These are phyloP conservation scores for Daldinia childiae DNA, from an alignment of 495 filamentous ascomycete species.

Conservation along the genomic window DNA sequence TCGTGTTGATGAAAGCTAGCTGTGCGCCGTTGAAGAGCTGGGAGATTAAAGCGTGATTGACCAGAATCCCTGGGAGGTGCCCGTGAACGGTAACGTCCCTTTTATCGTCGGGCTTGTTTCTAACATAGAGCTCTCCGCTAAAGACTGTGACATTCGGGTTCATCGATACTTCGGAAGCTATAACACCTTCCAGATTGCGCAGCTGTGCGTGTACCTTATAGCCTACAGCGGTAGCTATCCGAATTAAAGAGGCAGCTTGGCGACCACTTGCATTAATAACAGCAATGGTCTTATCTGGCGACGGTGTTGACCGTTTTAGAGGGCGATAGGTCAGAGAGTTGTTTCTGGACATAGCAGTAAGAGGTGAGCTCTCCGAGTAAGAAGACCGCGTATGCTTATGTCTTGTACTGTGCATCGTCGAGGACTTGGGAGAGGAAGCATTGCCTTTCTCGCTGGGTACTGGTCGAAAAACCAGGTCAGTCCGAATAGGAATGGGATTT, in stretches of 20 bases:
- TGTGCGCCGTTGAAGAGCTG: conserved; percentile 83
- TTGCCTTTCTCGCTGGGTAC: conserved; percentile 50
- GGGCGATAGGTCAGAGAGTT: conserved; percentile 61
- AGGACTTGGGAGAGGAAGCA: conserved; percentile 42
- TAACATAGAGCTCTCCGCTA: conserved; percentile 79
- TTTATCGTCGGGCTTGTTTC: conserved; percentile 59
- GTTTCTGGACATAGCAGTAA: conserved; percentile 55
- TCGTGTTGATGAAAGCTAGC: conserved; percentile 96
- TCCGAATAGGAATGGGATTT: conserved; percentile 51
- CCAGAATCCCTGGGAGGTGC: conserved; percentile 58
- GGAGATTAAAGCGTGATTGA: conserved; percentile 71
- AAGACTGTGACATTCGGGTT: conserved; percentile 87
- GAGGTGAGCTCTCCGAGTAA: conserved; percentile 61
- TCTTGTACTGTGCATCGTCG: conserved; percentile 46
- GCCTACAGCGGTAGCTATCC: conserved; percentile 89
- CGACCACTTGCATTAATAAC: conserved; percentile 93
- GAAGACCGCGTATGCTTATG: conserved; percentile 65
- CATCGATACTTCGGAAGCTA: conserved; percentile 80
- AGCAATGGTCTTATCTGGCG: conserved; percentile 79
- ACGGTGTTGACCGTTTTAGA: conserved; percentile 60
- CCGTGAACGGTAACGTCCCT: conserved; percentile 55
- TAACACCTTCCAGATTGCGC: conserved; percentile 79
- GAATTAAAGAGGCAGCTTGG: conserved; percentile 91
- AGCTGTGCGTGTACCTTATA: conserved; percentile 91
- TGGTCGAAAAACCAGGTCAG: conserved; percentile 56